A percentile compares a stretch with the other conserved stretches of the same genome.
Evolutionary conservation across 169 alveolate species (phyloP).

Genomic region (Eimeria zaria): DNA sequence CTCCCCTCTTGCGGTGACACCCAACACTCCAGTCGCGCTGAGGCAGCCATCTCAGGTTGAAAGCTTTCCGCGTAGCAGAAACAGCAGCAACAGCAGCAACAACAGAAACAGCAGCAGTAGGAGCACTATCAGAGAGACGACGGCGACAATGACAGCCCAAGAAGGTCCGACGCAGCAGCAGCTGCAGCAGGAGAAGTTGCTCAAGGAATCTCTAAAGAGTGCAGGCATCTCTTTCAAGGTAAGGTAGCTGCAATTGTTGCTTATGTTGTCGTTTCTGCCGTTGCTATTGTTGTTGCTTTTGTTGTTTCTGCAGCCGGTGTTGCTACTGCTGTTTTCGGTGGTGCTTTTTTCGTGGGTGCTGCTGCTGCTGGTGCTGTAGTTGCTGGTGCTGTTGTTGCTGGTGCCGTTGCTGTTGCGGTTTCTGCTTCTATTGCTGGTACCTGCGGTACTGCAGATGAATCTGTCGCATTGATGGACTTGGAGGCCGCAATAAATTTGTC

Average conservation of each 20-base stretch:
- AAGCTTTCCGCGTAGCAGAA: background rate
- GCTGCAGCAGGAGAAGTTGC: slow-evolving; percentile 57
- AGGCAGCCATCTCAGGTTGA: background rate
- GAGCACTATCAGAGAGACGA: background rate
- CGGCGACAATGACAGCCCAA: slow-evolving; percentile 4
- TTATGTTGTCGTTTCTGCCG: no score
- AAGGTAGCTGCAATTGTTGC: background rate
- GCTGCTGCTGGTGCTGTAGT: no score
- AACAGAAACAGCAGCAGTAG: background rate
- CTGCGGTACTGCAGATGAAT: no score
- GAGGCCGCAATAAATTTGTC: background rate
- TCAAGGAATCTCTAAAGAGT: slow-evolving; percentile 17
- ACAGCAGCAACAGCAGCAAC: slow-evolving; percentile 8
- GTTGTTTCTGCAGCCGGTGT: no score
- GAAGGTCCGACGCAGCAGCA: slow-evolving; percentile 57
- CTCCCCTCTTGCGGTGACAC: background rate
- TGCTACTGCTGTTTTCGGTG: no score
- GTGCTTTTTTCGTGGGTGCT: no score
- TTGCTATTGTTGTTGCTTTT: no score
- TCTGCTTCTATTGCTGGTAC: background rate
- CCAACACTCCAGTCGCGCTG: background rate
- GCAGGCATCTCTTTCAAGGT: slow-evolving; percentile 45
- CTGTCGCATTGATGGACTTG: background rate
- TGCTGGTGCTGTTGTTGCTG: no score
- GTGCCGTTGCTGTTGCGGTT: slow-evolving; percentile 36